Base-by-base conservation (phyloP, 805 yeast species). In the Nakazawaea ernobii region DNA sequence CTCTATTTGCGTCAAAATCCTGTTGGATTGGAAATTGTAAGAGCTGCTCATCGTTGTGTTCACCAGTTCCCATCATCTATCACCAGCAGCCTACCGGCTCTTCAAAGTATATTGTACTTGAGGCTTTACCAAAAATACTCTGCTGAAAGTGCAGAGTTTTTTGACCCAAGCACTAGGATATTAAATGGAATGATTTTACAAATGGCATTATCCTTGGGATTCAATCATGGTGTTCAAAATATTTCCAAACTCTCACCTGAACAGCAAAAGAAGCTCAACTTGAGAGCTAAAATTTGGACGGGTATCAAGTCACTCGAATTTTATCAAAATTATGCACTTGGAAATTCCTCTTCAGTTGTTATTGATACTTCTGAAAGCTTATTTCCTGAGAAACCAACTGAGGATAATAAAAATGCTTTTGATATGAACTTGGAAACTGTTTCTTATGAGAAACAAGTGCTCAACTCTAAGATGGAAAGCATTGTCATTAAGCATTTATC, bases 171-270 rank as follows among this genome's bases (percentile, higher is more conserved):
- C 42, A 70, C 80, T 2, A 82, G 75, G 54, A 74, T 79, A 7
- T 71, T 77, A 45, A 60, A 75, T 15, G 79, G 82, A 1, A 71
- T 79, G 62, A 66, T 81, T 29, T 63, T 81, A n/a, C 87, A 82
- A 56, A 79, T 83, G 84, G 86, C 84, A 0, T 70, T 77, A 46
- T 72, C 82, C 35, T 71, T 82, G 52, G 90, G 89, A 0, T 58
- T 84, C 24, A 82, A 84, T 58, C 69, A 88, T 53, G 89, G 83
- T 52, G 88, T 89, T 0, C 73, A 70, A 39, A 67, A 67, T 35
- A 77, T 79, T 53, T 57, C 55, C n/a, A 6, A 47, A 1, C 8
- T 13, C 4, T 3, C 9, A n/a, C 11, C 64, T 4, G 48, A 26
- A 11, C 59, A 28, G 4, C 59, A 61, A 30, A 66, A 57, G 45